Percentiles rank a stretch among this genome's conserved stretches.
Evolutionary conservation across 176 grass and related monocot genomes (phyloP).

Genomic region (Cenchrus purpureus): DNA sequence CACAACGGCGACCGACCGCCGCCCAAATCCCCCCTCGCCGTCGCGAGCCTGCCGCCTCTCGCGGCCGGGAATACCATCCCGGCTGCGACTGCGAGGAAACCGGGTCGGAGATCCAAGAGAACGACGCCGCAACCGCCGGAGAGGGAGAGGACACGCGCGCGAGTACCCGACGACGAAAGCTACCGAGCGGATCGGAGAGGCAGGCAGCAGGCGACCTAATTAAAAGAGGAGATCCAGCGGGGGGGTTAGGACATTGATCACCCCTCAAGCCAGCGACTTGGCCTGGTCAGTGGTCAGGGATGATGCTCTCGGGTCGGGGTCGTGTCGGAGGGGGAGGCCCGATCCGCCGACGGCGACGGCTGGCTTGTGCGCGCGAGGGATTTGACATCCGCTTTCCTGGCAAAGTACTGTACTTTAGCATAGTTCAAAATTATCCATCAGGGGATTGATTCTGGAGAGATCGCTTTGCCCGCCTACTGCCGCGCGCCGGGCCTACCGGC

Average conservation of each 20-base stretch:
- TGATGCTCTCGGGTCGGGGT: background rate
- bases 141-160: background rate
- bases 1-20: background rate
- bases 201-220: slow-evolving; percentile 26
- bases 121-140: slow-evolving; percentile 34
- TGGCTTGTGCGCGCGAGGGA: background rate
- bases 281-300: too few relatives aligned
- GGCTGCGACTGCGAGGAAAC: slow-evolving; percentile 10
- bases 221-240: background rate
- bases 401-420: slow-evolving; percentile 28
- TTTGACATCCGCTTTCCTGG: background rate
- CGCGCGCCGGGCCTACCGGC: background rate
- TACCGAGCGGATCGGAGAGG: background rate
- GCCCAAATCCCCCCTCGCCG: background rate
- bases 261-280: background rate
- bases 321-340: slow-evolving; percentile 1
- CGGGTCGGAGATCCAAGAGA: background rate
- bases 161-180: slow-evolving; percentile 21
- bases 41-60: background rate
- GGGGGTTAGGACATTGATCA: background rate
- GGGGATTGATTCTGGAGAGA: slow-evolving; percentile 7
- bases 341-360: slow-evolving; percentile 28
- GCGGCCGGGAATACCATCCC: background rate
- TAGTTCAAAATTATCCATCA: background rate
- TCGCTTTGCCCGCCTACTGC: slow-evolving; percentile 6